Evolutionary conservation across 108 stramenopile species (phyloP), one percentile per base, ranked within the genome.

Genomic region (Pseudonitzschia multistriata): DNA sequence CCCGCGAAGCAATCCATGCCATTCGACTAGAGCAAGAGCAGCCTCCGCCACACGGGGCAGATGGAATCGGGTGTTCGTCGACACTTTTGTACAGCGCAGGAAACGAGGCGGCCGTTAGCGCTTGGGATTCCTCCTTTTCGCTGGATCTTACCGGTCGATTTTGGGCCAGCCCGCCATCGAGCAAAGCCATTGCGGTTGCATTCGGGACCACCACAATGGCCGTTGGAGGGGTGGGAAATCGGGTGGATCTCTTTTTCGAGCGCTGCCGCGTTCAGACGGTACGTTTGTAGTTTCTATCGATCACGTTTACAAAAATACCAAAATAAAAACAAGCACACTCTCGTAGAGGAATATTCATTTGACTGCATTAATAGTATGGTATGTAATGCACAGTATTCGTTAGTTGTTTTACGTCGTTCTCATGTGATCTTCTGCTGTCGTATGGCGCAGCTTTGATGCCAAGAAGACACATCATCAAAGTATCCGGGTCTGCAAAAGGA

Each of bases 261-360:
- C 63, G 47, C 34, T 64, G 63, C 34, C 63, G 63, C 42, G 42
- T 64, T 5, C 63, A 64, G 47, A 64, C 57, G 33, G 31, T 59
- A 3, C 57, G 57, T n/a, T 35, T 59, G 6, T 59, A 59, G 57
- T 52, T 10, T 24, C 2, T 8, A 52, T 45, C 42, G 42, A 45
- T 10, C 2, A 1, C 7, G 42, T 13, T 13, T 17, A 45, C 7
- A 45, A 45, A 13, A 45, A 13, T n/a, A n/a, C n/a, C n/a, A n/a
- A n/a, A n/a, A n/a, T n/a, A n/a, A n/a, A n/a, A n/a, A n/a, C n/a
- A n/a, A n/a, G n/a, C n/a, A n/a, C n/a, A n/a, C n/a, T n/a, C n/a
- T n/a, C n/a, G n/a, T n/a, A n/a, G n/a, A n/a, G n/a, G n/a, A n/a
- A n/a, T n/a, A n/a, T n/a, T n/a, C n/a, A n/a, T n/a, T 37, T 37